Evolutionary conservation across 208 protist genomes (phyloP).

Genomic region (Leishmania aethiopica): DNA sequence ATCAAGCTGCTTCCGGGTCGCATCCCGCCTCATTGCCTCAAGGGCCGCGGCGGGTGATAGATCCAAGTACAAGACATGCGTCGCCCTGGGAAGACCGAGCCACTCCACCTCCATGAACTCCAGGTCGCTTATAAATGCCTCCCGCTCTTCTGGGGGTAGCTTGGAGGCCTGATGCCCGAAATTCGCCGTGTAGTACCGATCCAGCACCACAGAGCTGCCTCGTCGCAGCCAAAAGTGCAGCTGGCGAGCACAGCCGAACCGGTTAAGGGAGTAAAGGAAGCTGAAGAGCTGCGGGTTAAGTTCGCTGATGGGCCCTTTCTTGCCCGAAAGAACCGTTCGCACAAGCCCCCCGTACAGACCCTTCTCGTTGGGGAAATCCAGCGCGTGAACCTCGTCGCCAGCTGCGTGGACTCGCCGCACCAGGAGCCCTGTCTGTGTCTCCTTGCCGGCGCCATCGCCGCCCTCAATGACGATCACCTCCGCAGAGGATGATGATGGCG

Average conservation of each 20-base stretch:
- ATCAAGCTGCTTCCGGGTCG: conserved; percentile 74
- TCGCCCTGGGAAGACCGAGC: conserved; percentile 73
- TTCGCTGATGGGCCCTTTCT: conserved; percentile 74
- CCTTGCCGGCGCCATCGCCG: conserved; percentile 92
- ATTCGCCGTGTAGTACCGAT: conserved; percentile 92
- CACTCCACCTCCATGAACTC: conserved; percentile 74
- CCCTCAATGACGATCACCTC: conserved; percentile 85
- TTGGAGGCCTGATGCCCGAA: conserved; percentile 93
- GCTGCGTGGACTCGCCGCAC: conserved; percentile 25
- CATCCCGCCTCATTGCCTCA: conserved; percentile 73
- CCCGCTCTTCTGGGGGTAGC: conserved; percentile 59
- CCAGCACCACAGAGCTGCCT: conserved; percentile 76
- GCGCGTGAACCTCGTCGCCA: conserved; percentile 38
- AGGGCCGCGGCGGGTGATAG: conserved; percentile 72
- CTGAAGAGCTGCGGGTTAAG: conserved; percentile 88
- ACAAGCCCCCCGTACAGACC: conserved; percentile 78
- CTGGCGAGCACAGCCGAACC: conserved; percentile 66
- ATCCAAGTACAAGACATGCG: conserved; percentile 86
- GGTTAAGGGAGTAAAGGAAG: conserved; percentile 90
- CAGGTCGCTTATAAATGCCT: conserved; percentile 65
- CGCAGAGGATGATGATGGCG: conserved; percentile 6
- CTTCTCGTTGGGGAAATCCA: conserved; percentile 90
- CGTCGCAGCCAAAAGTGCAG: conserved; percentile 67
- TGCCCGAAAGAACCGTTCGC: conserved; percentile 81
- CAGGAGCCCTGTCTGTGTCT: conserved; percentile 83